Conservation (phyloP, 495 filamentous ascomycete species). For the Glarea lozoyensis region DNA sequence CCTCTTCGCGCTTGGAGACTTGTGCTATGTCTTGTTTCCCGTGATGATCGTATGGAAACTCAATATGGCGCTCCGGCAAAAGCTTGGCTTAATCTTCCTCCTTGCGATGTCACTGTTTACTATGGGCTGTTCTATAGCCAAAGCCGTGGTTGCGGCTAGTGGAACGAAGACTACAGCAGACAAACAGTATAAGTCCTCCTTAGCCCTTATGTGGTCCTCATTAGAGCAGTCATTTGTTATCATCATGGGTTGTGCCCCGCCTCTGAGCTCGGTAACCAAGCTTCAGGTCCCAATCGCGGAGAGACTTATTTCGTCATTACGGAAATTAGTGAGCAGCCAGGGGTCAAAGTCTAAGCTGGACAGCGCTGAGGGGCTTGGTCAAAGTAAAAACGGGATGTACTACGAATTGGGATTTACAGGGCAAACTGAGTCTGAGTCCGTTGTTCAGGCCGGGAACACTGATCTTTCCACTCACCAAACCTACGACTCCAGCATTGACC, state of each 20-base stretch:
- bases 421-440: too few relatives aligned
- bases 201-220: neutral
- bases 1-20: constrained; percentile 11
- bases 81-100: constrained; percentile 4
- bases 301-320: too few relatives aligned
- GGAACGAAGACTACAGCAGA: neutral
- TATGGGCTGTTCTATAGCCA: neutral
- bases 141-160: neutral
- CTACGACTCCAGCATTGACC: too few relatives aligned
- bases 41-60: constrained; percentile 15
- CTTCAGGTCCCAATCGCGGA: neutral
- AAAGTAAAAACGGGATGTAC: too few relatives aligned
- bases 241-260: constrained; percentile 18
- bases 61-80: constrained; percentile 12
- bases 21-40: constrained; percentile 14
- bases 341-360: too few relatives aligned
- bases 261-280: constrained; percentile 4
- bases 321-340: too few relatives aligned
- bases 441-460: too few relatives aligned
- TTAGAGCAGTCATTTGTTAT: constrained; percentile 17
- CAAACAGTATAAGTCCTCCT: neutral
- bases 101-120: neutral
- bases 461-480: too few relatives aligned
- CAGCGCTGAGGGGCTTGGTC: too few relatives aligned
- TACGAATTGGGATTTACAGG: too few relatives aligned